These are phyloP conservation scores for Psilocybe azurescens DNA, from an alignment of 768 basidiomycete species.

Conservation along the genomic window DNA sequence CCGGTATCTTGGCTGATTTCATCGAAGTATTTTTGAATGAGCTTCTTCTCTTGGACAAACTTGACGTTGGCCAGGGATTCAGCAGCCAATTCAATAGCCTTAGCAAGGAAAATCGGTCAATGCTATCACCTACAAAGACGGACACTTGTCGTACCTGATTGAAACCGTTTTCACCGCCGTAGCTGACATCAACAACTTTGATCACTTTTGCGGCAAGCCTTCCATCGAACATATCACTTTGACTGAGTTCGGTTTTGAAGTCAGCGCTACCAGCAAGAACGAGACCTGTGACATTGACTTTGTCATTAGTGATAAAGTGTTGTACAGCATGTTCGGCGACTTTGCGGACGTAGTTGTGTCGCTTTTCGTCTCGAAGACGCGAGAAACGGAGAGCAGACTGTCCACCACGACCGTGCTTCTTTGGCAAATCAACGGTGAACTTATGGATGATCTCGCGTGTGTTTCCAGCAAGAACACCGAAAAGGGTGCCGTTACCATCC, in stretches of 20 bases:
- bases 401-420: constrained; percentile 99
- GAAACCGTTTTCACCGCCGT: constrained; percentile 99
- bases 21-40: constrained; percentile 98
- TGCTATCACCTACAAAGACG: not conserved
- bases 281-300: constrained; percentile 96
- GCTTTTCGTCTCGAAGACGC: constrained; percentile 97
- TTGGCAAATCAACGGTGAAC: constrained; percentile 98
- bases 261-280: constrained; percentile 97
- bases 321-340: constrained; percentile 97
- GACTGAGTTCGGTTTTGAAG: constrained; percentile 97
- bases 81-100: constrained; percentile 97
- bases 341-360: constrained; percentile 99
- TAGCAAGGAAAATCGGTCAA: constrained; percentile 10
- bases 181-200: constrained; percentile 98
- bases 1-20: constrained; percentile 98
- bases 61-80: constrained; percentile 98
- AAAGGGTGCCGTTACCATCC: constrained; percentile 98
- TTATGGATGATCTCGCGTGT: constrained; percentile 98
- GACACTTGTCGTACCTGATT: constrained; percentile 75
- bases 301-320: constrained; percentile 97
- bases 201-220: constrained; percentile 90
- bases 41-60: constrained; percentile 98
- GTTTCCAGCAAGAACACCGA: constrained; percentile 95
- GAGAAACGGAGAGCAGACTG: constrained; percentile 99
- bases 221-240: constrained; percentile 95